A percentile compares a stretch with the other conserved stretches of the same genome.
phyloP scores from a whole-genome alignment of 163 green algal species.

The Chloromonas sp. region DNA sequence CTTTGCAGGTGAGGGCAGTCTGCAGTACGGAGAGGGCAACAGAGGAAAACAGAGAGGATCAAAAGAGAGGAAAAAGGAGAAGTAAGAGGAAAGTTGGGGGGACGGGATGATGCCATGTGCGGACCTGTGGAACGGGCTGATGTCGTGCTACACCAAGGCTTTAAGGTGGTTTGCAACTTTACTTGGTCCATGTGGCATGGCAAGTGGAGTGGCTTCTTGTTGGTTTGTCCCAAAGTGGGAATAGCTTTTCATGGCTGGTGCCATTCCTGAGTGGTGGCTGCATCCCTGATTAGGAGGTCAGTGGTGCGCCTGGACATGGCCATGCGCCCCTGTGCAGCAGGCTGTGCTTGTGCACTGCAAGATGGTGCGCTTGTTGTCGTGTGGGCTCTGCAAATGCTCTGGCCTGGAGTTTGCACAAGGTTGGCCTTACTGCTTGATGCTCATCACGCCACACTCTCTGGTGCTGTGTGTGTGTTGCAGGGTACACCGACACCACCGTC shows the following conservation, averaged over 20 bases:
- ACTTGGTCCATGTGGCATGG: neutral
- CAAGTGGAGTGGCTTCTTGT: no score
- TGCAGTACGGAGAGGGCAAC: neutral
- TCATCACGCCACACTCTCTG: neutral
- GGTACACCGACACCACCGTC: conserved; percentile 72
- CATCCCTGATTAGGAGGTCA: no score
- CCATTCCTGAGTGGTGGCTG: no score
- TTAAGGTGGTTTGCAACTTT: neutral
- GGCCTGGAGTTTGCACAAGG: neutral
- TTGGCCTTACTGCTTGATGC: neutral
- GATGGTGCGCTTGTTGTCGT: neutral
- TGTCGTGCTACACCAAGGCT: no score
- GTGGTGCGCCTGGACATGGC: no score
- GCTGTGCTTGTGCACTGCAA: neutral
- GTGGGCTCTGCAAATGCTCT: neutral
- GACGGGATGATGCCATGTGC: neutral
- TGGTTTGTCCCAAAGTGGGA: no score
- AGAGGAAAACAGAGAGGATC: conserved; percentile 1
- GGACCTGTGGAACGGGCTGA: no score
- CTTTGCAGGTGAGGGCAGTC: conserved; percentile 44
- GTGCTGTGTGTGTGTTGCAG: conserved; percentile 37
- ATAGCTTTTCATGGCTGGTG: no score
- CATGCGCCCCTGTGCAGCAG: no score
- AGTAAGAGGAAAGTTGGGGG: neutral
- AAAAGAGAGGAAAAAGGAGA: neutral